Evolutionary conservation across 176 grass and related monocot genomes (phyloP), one percentile per base, ranked within the genome.

Genomic region (Triticum turgidum): DNA sequence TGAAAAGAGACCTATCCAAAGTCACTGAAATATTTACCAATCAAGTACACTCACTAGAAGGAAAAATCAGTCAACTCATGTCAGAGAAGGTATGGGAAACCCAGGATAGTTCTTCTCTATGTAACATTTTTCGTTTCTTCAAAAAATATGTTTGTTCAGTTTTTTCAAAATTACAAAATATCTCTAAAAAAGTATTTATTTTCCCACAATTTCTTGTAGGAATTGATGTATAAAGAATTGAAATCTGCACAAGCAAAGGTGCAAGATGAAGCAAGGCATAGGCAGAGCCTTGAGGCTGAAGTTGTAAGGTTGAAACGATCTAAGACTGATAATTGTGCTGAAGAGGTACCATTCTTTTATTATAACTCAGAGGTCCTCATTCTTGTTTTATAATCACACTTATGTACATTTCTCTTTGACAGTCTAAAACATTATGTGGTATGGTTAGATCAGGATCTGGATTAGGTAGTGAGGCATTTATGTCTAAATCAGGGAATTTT

Each of bases 281-380:
- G 79, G 65, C 82, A 73, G 79, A 80, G 64, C 77, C 96, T 98
- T 79, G 93, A 98, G 92, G 91, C 91, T 86, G 86, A 98, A 84
- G 86, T 89, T 81, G 56, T 80, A 83, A 92, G 89, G 61, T 75
- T 94, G 74, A 92, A 91, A 88, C 92, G 82, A 72, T 56, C 59
- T 74, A 70, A 51, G 29, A 78, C 74, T 86, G 88, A 94, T 85
- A 89, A 85, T 63, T 89, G 18, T 72, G 20, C 25, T 83, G 88
- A 92, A 65, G 96, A 92, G 93, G 96, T 95, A 91, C 41, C 15
- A 76, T 77, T 49, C 9, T 80, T 51, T 54, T 56, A 78, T 75
- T 87, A 44, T 87, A 75, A 11, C 38, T 21, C 59, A 83, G 39
- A 21, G 76, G 64, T 69, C 83, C 37, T 80, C 11, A 76, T 87